Evolutionary conservation across 768 basidiomycete genomes (phyloP).

Genomic region (Mycena galericulata): DNA sequence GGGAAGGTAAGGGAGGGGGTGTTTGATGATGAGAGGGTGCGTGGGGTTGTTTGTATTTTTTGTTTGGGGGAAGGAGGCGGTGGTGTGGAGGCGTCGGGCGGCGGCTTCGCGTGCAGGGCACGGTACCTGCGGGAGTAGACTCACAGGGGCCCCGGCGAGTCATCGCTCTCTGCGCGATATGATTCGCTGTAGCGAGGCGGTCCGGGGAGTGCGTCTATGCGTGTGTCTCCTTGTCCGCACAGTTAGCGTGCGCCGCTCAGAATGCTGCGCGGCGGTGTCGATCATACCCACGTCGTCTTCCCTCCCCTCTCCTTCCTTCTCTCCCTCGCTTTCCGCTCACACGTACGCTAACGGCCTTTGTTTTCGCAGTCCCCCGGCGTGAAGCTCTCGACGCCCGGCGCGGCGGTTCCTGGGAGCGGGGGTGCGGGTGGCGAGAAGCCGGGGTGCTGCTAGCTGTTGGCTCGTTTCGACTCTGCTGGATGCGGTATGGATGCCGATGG

Average conservation of each 20-base stretch:
- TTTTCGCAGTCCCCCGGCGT: constrained; percentile 70
- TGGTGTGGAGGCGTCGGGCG: too few species aligned
- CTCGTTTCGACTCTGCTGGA: too few species aligned
- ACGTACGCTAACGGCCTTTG: constrained; percentile 4
- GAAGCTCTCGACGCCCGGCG: constrained; percentile 64
- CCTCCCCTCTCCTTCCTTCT: not conserved
- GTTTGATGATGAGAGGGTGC: constrained; percentile 84
- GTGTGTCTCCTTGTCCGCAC: too few species aligned
- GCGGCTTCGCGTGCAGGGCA: too few species aligned
- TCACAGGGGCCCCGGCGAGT: too few species aligned
- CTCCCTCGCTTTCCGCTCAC: not conserved
- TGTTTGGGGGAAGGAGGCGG: too few species aligned
- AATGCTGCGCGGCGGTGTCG: too few species aligned
- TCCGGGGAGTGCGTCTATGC: too few species aligned
- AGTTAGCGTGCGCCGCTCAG: too few species aligned
- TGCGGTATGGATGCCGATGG: too few species aligned
- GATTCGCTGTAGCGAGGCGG: not conserved
- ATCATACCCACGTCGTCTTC: not conserved
- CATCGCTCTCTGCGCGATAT: not conserved
- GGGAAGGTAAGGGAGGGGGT: constrained; percentile 81
- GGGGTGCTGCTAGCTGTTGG: not conserved
- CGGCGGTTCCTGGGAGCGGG: not conserved
- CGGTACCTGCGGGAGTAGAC: too few species aligned
- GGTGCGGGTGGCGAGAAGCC: not conserved
- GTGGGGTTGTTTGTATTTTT: constrained; percentile 38